phyloP scores from a whole-genome alignment of 1,284 basidiomycete genomes.

The Somion occarium region DNA sequence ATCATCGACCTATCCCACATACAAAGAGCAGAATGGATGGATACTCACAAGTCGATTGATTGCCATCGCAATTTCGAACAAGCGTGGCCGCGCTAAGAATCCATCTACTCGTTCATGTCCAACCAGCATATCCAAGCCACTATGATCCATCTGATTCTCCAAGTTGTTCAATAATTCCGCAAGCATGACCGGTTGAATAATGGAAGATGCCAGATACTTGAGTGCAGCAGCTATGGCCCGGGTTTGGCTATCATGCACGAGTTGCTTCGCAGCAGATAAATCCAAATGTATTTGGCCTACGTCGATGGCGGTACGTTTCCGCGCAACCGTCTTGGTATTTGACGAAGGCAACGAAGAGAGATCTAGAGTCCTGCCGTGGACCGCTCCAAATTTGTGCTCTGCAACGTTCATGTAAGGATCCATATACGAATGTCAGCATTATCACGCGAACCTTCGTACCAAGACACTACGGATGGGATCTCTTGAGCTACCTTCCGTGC shows the following conservation, averaged over 20 bases:
- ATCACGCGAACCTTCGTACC: conserved; percentile 10
- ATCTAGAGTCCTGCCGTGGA: conserved; percentile 8
- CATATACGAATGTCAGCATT: neutral
- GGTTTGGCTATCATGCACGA: conserved; percentile 19
- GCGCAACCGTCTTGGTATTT: conserved; percentile 10
- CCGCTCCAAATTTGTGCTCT: conserved; percentile 10
- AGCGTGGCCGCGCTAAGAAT: conserved; percentile 19
- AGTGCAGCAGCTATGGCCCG: conserved; percentile 16
- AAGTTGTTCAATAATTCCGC: conserved; percentile 1
- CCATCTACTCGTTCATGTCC: conserved; percentile 9
- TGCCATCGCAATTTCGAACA: conserved; percentile 20
- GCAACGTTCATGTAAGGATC: too few relatives aligned
- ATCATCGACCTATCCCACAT: too few relatives aligned
- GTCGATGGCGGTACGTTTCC: conserved; percentile 13
- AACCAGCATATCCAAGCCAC: conserved; percentile 11
- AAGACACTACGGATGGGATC: conserved; percentile 17
- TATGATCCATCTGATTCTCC: conserved; percentile 1
- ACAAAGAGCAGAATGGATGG: neutral
- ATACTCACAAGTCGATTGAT: conserved; percentile 19
- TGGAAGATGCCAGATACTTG: conserved; percentile 7
- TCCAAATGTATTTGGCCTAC: conserved; percentile 16
- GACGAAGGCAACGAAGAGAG: conserved; percentile 8
- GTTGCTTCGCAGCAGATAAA: conserved; percentile 15
- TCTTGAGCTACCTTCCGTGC: conserved; percentile 17
- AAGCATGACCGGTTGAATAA: too few relatives aligned